Percentiles rank a stretch among this genome's conserved stretches.
Evolutionary conservation across 225 moss, liverwort and hornwort genomes (phyloP).

Genomic region (Sphagnum tenellum): DNA sequence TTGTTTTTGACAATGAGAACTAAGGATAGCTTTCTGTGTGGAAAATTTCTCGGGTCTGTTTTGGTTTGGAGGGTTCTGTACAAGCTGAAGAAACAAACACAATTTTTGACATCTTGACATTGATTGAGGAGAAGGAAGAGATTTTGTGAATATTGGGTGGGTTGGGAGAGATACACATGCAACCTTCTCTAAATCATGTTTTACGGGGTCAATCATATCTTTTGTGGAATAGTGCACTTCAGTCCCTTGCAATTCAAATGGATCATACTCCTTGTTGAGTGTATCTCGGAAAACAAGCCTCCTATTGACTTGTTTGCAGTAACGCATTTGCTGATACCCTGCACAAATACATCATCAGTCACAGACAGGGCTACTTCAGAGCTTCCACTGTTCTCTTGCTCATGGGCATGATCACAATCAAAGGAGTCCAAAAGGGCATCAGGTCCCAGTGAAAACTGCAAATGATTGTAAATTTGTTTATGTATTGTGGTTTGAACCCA

Average conservation of each 20-base stretch:
- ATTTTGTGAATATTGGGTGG: too few relatives aligned
- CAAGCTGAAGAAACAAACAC: too few relatives aligned
- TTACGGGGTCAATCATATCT: slow-evolving; percentile 32
- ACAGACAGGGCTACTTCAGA: background rate
- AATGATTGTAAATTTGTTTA: too few relatives aligned
- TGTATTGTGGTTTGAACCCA: too few relatives aligned
- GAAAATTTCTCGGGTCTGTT: too few relatives aligned
- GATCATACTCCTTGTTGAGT: slow-evolving; percentile 32
- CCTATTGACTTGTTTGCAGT: slow-evolving; percentile 26
- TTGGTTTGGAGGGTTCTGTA: too few relatives aligned
- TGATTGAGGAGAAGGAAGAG: too few relatives aligned
- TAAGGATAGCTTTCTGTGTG: too few relatives aligned
- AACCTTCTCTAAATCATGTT: slow-evolving; percentile 53
- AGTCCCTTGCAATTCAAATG: slow-evolving; percentile 34
- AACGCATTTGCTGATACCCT: slow-evolving; percentile 52
- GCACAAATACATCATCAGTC: background rate
- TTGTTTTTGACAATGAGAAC: too few relatives aligned
- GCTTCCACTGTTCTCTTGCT: too few relatives aligned
- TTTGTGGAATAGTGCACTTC: slow-evolving; percentile 36
- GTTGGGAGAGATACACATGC: background rate
- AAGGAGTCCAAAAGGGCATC: background rate
- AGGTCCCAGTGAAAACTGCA: too few relatives aligned
- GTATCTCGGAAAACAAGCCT: slow-evolving; percentile 32
- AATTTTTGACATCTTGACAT: too few relatives aligned
- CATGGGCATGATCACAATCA: background rate